Conservation (phyloP, 805 yeast species). For the Wickerhamomyces bisporus region DNA sequence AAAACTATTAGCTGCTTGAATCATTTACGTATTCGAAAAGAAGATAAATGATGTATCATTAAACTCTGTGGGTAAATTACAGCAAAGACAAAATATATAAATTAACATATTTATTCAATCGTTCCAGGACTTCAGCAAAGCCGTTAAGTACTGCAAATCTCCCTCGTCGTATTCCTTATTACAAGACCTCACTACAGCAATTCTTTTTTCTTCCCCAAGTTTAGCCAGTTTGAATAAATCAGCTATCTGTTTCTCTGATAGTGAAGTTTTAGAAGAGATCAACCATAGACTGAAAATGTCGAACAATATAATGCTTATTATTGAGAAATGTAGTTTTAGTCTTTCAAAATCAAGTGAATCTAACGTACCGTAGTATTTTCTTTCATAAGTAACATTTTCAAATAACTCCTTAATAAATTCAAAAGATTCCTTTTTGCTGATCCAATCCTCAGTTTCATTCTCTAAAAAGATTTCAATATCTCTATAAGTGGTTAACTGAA, state of each 20-base stretch:
- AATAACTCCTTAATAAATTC: slow-evolving; percentile 9
- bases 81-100: too few species aligned
- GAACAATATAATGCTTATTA: slow-evolving; percentile 8
- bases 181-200: slow-evolving; percentile 1
- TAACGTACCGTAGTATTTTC: slow-evolving; percentile 5
- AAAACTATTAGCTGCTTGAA: slow-evolving; percentile 54
- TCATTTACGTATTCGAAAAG: slow-evolving; percentile 45
- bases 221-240: slow-evolving; percentile 6
- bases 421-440: neutral
- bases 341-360: slow-evolving; percentile 2
- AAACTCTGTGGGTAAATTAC: too few species aligned
- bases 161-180: slow-evolving; percentile 1
- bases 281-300: slow-evolving; percentile 15
- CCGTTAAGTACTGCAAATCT: slow-evolving; percentile 2
- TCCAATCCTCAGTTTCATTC: slow-evolving; percentile 5
- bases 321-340: slow-evolving; percentile 10
- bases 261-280: slow-evolving; percentile 1
- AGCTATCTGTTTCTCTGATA: neutral
- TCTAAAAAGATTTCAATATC: slow-evolving; percentile 2
- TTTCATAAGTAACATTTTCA: slow-evolving; percentile 8
- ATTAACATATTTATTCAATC: too few species aligned
- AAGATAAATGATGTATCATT: too few species aligned
- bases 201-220: slow-evolving; percentile 11
- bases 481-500: slow-evolving; percentile 15
- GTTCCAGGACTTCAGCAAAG: neutral